Evolutionary conservation across 169 alveolate species (phyloP).

Genomic region (Toxoplasma gondii): DNA sequence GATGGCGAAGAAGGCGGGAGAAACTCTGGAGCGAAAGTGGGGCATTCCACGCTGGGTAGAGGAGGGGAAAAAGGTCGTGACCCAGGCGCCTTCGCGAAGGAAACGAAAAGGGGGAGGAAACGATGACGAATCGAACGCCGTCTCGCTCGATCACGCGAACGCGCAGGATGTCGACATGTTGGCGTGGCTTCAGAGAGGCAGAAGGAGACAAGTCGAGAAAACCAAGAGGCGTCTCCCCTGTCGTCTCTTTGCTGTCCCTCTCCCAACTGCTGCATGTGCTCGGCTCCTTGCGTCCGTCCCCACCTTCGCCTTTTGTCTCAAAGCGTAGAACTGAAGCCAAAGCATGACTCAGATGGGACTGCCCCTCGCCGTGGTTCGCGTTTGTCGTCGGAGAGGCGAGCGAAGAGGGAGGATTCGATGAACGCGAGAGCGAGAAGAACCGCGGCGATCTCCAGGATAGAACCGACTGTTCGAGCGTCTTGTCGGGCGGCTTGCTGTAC

Average conservation of each 20-base stretch:
- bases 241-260: too few relatives aligned
- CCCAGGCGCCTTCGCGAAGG: background rate
- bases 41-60: background rate
- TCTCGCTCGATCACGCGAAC: conserved; percentile 28
- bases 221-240: too few relatives aligned
- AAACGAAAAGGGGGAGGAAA: background rate
- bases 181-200: background rate
- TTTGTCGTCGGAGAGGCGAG: background rate
- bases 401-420: background rate
- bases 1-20: background rate
- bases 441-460: background rate
- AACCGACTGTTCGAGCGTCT: background rate
- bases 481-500: conserved; percentile 18
- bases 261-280: too few relatives aligned
- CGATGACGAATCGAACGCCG: background rate
- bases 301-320: too few relatives aligned
- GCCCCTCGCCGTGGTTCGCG: too few relatives aligned
- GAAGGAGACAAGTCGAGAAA: too few relatives aligned
- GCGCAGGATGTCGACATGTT: conserved; percentile 12
- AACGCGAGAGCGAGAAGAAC: background rate
- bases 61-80: background rate
- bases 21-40: background rate
- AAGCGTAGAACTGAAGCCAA: too few relatives aligned
- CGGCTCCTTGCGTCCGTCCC: too few relatives aligned
- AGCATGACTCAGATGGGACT: too few relatives aligned